Base-by-base conservation (phyloP, 108 stramenopile species). In the Cylindrotheca closterium region DNA sequence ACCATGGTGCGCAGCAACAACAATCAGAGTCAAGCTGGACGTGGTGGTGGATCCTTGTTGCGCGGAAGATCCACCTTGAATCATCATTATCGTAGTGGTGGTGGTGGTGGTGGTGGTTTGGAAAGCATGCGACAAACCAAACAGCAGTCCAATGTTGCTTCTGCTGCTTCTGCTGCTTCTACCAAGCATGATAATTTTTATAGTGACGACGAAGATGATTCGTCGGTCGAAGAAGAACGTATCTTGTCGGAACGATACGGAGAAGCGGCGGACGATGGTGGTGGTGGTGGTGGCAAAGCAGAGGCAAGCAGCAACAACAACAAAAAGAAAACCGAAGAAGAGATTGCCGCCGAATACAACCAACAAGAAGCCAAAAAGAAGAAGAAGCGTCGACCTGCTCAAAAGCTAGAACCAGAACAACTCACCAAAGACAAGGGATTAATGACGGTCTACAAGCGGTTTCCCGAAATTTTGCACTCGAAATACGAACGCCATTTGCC, bases 341-440 rank as follows among this genome's bases (percentile, higher is more conserved):
- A 77, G 27, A 79, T 81, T 65, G 67, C 70, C n/a, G 70, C 59
- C 34, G 75, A 78, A 33, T 85, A 85, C 49, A 79, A 76, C 12
- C 19, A 69, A 54, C 34, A 66, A 64, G 55, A 81, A 79, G 58
- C 68, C 50, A 63, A 19, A 37, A 55, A 25, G 23, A 54, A 62
- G 21, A 8, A 2, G 1, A 46, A 29, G 1, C 65, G 73, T 22
- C 23, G 29, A 7, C 51, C 53, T 4, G 26, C 33, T 23, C 21
- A 19, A 23, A 28, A 2, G 8, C 15, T 48, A 17, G 23, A 23
- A 37, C 47, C 27, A 19, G 47, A 67, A 4, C 48, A 67, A 21
- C 42, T 56, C 12, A 22, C 26, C 10, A 21, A 57, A 29, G 37
- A 67, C 49, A 54, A 71, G 33, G 60, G 68, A 22, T 29, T 68